Evolutionary conservation across 768 basidiomycete species (phyloP), one percentile per base, ranked within the genome.

Genomic region (Xerocomus brunneocitrinus): DNA sequence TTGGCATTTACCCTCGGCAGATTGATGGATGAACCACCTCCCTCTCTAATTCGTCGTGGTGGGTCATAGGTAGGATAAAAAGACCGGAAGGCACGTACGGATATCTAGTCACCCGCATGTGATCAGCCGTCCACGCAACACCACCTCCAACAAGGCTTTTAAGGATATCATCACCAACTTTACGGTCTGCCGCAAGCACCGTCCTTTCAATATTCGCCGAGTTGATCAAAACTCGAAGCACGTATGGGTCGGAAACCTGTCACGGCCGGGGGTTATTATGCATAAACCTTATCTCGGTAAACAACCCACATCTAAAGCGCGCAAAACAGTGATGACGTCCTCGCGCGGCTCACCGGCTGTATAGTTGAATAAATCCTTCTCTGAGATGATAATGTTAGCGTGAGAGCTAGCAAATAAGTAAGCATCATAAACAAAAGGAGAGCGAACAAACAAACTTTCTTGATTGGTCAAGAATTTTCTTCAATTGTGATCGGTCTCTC

Each of bases 221-320:
- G 67, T 93, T 92, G 70, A 98, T 86, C 42, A 99, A 67, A 32
- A 94, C 76, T 47, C 93, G 89, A 28, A 84, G 73, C 2, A 95
- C 88, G 54, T 82, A 83, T 34, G 79, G 78, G 58, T 95, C 76
- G 13, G 80, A 76, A 56, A 95, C 76, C 93, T 98, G 59, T 24
- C 8, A n/a, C 32, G 24, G 19, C 19, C 12, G 32, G 25, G 5
- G 41, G 43, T 55, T 13, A 56, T 14, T 12, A 16, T 7, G 8
- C 51, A 9, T 16, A n/a, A 47, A 13, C 34, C 5, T 19, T 8
- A 45, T 41, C 22, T 19, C 44, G 31, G 27, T 8, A 12, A 5
- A 50, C 22, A 43, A 38, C 81, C 8, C 57, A 93, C 95, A 27
- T 88, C 83, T 8, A 98, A 78, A 16, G 86, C 87, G 25, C 92